Conservation (phyloP, 2,329 filamentous ascomycete genomes). For the Colletotrichum acutatum region DNA sequence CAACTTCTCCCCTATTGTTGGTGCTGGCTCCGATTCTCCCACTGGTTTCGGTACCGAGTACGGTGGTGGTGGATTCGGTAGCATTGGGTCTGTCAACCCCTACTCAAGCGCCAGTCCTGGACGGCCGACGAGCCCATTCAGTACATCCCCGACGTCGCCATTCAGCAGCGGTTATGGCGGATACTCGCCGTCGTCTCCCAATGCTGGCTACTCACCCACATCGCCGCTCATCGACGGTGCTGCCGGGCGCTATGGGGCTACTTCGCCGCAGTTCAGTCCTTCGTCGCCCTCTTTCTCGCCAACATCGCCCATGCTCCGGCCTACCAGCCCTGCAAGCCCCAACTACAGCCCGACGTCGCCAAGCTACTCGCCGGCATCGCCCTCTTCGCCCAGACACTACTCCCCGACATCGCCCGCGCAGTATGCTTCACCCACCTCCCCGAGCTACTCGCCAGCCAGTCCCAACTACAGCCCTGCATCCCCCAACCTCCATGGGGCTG, state of each 20-base stretch:
- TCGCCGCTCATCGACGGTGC: constrained; percentile 72
- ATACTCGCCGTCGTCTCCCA: constrained; percentile 83
- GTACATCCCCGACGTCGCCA: constrained; percentile 74
- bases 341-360: constrained; percentile 75
- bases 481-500: constrained; percentile 60
- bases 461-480: constrained; percentile 79
- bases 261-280: constrained; percentile 72
- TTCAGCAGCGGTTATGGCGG: constrained; percentile 66
- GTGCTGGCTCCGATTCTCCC: constrained; percentile 77
- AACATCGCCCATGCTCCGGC: constrained; percentile 68
- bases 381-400: constrained; percentile 66
- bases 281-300: constrained; percentile 73
- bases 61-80: constrained; percentile 58
- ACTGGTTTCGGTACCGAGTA: constrained; percentile 74
- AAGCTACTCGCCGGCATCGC: constrained; percentile 72
- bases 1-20: constrained; percentile 82
- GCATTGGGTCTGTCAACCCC: constrained; percentile 68
- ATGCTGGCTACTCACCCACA: constrained; percentile 80
- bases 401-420: constrained; percentile 77
- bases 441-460: constrained; percentile 76
- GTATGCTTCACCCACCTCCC: constrained; percentile 81
- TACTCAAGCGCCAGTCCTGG: constrained; percentile 73
- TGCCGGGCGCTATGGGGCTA: constrained; percentile 60
- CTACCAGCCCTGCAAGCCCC: constrained; percentile 66
- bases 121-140: constrained; percentile 78